Base-by-base conservation (phyloP, 441 rosid species). In the Arabidopsis hybrid region DNA sequence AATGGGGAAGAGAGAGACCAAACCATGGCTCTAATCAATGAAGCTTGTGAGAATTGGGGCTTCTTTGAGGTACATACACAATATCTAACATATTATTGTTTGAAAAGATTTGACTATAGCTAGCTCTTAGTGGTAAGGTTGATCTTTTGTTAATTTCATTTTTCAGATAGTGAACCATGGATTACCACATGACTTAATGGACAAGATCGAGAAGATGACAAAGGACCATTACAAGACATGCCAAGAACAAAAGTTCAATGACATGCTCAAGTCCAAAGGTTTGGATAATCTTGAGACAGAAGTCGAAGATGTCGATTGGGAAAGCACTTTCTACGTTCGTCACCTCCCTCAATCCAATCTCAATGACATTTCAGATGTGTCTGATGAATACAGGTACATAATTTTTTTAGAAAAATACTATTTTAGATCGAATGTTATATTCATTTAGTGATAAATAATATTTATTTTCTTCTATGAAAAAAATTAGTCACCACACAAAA, bases 41-140 rank as follows among this genome's bases (percentile, higher is more conserved):
- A 90, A 75, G 95, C 95, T 73, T 88, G 95, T 71, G 89, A 86
- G 63, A 88, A 89, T 31, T 89, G 95, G 92, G 95, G 95, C 11
- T 90, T 90, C 87, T 90, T 90, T 79, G 93, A 90, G 95, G 95
- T 63, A 38, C 16, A 31, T 4, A 31, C 26, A 21, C 26, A 21
- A 21, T 21, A 21, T 21, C 26, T 21, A 21, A 21, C 26, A 21
- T 21, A 21, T 21, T 21, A 21, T 21, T 21, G 26, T 31, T 31
- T 29, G 26, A 21, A 21, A 21, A 4, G 32, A 29, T 29, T 29
- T 51, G 39, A 43, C 43, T 34, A 60, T 26, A 50, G 12, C 14
- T 52, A 57, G 46, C 34, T 32, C 61, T 49, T 59, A 14, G 17
- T 58, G 60, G 14, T 65, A 67, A 60, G 42, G 47, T 51, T 11